phyloP scores from a whole-genome alignment of 2,329 filamentous ascomycete genomes.

The Pestalotiopsis fici region DNA sequence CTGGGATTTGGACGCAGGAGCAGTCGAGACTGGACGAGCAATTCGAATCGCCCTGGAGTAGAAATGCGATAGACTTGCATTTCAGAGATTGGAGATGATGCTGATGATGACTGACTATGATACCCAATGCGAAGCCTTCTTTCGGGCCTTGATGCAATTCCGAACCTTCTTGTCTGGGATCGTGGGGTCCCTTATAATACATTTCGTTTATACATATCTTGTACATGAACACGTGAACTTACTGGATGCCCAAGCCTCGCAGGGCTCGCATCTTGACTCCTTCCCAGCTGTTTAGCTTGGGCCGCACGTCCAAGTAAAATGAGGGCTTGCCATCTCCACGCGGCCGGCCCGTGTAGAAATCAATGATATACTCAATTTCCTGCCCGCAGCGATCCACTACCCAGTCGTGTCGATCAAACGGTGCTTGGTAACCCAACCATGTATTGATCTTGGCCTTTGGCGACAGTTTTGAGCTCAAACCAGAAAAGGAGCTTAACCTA shows the following conservation, averaged over 20 bases:
- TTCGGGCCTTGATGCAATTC: neutral
- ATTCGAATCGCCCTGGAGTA: slow-evolving; percentile 38
- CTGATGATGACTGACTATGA: neutral
- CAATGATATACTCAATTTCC: slow-evolving; percentile 91
- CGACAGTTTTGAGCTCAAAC: slow-evolving; percentile 69
- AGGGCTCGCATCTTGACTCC: slow-evolving; percentile 66
- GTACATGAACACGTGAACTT: slow-evolving; percentile 10
- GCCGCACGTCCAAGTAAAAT: slow-evolving; percentile 69
- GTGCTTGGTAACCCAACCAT: slow-evolving; percentile 82
- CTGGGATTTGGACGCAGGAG: slow-evolving; percentile 67
- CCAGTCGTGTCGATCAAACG: slow-evolving; percentile 98
- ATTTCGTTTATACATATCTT: slow-evolving; percentile 3
- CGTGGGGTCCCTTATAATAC: neutral
- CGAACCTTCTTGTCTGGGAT: neutral
- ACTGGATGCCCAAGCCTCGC: slow-evolving; percentile 52
- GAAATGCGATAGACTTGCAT: slow-evolving; percentile 19
- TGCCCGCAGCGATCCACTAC: slow-evolving; percentile 88
- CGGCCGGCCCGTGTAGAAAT: slow-evolving; percentile 83
- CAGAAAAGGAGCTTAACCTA: slow-evolving; percentile 80
- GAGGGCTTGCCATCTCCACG: slow-evolving; percentile 45
- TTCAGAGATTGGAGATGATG: neutral
- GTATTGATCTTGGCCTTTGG: slow-evolving; percentile 84
- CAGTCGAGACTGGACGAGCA: slow-evolving; percentile 65
- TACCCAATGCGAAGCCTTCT: neutral
- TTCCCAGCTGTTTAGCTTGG: slow-evolving; percentile 69